Percentiles rank a stretch among this genome's conserved stretches.
phyloP scores from a whole-genome alignment of 2,329 filamentous ascomycete genomes.

The Clathrospora elynae region DNA sequence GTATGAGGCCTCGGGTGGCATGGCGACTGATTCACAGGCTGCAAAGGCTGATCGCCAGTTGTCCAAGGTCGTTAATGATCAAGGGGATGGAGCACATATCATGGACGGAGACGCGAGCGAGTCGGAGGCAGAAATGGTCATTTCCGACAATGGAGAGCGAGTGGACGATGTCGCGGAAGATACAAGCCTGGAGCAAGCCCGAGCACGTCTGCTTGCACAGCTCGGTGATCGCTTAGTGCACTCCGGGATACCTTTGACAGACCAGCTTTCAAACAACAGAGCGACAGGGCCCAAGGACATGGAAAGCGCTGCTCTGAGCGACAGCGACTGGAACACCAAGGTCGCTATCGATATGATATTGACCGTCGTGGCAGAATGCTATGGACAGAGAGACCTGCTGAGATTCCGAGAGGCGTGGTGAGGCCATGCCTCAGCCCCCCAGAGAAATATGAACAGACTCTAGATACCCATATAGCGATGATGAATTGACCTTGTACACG shows the following conservation, averaged over 20 bases:
- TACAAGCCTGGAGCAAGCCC: constrained; percentile 56
- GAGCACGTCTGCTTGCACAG: constrained; percentile 53
- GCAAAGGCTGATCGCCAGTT: no score
- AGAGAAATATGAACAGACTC: constrained; percentile 6
- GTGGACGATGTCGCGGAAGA: constrained; percentile 11
- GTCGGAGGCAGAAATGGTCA: constrained; percentile 28
- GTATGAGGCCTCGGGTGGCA: no score
- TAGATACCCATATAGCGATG: constrained; percentile 1
- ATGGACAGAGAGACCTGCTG: constrained; percentile 85
- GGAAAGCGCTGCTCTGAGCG: constrained; percentile 9
- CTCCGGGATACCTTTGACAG: constrained; percentile 15
- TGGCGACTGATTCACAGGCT: no score
- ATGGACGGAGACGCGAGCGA: constrained; percentile 8
- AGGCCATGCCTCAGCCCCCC: background rate
- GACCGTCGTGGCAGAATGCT: constrained; percentile 84
- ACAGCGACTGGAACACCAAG: constrained; percentile 57
- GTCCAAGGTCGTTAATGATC: no score
- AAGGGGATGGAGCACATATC: background rate
- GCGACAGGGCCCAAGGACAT: background rate
- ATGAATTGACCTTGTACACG: background rate
- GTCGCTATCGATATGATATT: constrained; percentile 92
- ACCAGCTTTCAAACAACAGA: constrained; percentile 2
- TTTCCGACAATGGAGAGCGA: constrained; percentile 27
- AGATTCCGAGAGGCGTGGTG: constrained; percentile 65
- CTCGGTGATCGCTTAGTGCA: constrained; percentile 44